Evolutionary conservation across 805 yeast species (phyloP), one percentile per base, ranked within the genome.

Genomic region (Wickerhamiella kurtzmanii): DNA sequence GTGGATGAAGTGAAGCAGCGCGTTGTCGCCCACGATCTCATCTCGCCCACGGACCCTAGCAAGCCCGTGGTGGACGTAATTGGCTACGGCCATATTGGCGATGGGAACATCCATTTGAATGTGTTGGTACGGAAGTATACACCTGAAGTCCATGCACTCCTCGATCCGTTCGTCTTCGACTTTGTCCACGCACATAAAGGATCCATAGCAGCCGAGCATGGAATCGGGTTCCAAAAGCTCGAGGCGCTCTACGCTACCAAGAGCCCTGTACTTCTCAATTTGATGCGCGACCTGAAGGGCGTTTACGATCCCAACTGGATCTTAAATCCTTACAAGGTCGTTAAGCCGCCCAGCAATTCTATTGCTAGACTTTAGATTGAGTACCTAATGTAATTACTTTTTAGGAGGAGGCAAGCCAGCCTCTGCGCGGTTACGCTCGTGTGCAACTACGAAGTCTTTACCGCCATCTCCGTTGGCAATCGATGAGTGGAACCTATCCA

Each of bases 31-130:
- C 71, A 73, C 25, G 79, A 74, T 2, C 65, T 89, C 46, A 66
- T 79, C 18, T 84, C 82, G 45, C 76, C 72, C 42, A 76, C 78
- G 32, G 81, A 75, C 38, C 59, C 53, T 6, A 39, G 56, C 9
- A 74, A 72, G 62, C 95, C 96, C 2, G 96, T 85, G 2, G 80
- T 85, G 46, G 81, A 77, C 50, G 94, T 94, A 8, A 79, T 89
- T 54, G 98, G 98, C 0, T 92, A 89, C 59, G 98, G 98, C 16
- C 98, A 92, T 60, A 75, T 92, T 58, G 98, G 98, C 48, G 98
- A 92, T 62, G 97, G 97, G 45, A 92, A 92, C 66, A 69, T 92
- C 58, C 98, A 92, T 64, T 74, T 92, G 60, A 92, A 92, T 61
- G 94, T 92, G 44, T 81, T 92, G 39, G 95, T 87, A 16, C 76